Percentiles rank a stretch among this genome's conserved stretches.
phyloP scores from a whole-genome alignment of 257 asterid genomes.

The Coffea eugenioides region DNA sequence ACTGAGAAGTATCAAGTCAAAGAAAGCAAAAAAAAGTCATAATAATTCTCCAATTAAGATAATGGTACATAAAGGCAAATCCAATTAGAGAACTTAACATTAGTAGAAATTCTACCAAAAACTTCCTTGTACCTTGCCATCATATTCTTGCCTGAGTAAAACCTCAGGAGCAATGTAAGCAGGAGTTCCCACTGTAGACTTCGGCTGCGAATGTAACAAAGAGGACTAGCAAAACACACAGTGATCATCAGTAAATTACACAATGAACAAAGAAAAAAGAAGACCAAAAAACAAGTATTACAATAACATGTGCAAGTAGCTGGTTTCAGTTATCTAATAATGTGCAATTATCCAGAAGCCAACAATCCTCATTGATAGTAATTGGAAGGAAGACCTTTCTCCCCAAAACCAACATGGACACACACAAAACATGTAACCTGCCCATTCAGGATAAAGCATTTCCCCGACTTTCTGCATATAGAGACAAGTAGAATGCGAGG shows the following conservation, averaged over 20 bases:
- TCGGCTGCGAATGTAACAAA: constrained; percentile 86
- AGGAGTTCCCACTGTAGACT: constrained; percentile 93
- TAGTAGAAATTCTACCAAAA: not conserved
- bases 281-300: not conserved
- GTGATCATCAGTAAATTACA: constrained; percentile 12
- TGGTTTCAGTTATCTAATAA: not conserved
- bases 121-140: constrained; percentile 65
- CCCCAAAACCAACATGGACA: not conserved
- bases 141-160: constrained; percentile 68
- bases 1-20: not conserved
- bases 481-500: not conserved
- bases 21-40: not conserved
- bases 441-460: not conserved
- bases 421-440: not conserved
- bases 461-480: not conserved
- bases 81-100: not conserved
- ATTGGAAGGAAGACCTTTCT: not conserved
- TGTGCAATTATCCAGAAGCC: not conserved
- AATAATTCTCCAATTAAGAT: not conserved
- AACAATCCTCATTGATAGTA: not conserved
- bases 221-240: constrained; percentile 56
- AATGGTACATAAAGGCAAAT: not conserved
- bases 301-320: not conserved
- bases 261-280: not conserved
- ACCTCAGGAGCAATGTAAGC: constrained; percentile 95